Evolutionary conservation across 352 stramenopile genomes (phyloP), one percentile per base, ranked within the genome.

Genomic region (Pythium coloratum): DNA sequence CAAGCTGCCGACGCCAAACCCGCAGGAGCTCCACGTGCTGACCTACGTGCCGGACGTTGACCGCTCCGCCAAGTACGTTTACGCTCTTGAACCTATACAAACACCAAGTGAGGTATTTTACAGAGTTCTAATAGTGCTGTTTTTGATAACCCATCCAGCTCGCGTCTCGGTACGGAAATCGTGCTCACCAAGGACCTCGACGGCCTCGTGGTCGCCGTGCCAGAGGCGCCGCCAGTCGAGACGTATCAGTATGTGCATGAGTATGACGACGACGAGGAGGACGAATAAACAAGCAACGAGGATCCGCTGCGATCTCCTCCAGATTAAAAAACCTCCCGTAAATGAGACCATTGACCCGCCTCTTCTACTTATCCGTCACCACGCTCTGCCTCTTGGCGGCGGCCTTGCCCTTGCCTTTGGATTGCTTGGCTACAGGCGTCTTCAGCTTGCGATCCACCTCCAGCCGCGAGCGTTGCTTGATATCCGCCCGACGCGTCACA

Each of bases 151-250:
- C 6, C 30, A 7, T 24, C 40, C 51, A 94, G 85, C 80, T 95
- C 87, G 42, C 87, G 89, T 62, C 74, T 96, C 30, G 89, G 84
- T 28, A 95, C 87, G 58, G 87, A 94, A 82, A 95, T 96, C 70
- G 73, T 95, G 40, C 75, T 96, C 76, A 76, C 81, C 57, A 92
- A 95, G 75, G 82, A 87, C 56, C 78, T 96, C 68, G 80, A 96
- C 71, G 89, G 89, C n/a, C 76, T 96, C 44, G 87, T 96, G 30
- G 85, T 96, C 67, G 87, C 86, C 24, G 89, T 96, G 62, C 89
- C 89, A 5, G 89, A 96, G 73, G 83, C 83, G 38, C 84, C 86
- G 34, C 89, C 87, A 28, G 81, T 95, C 44, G 87, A 95, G 70
- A 92, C 78, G 38, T 96, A 91, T 75, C 57, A 80, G 72, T 96